A percentile compares a stretch with the other conserved stretches of the same genome.
phyloP scores from a whole-genome alignment of 768 basidiomycete genomes.

The Tulasnella sp. region DNA sequence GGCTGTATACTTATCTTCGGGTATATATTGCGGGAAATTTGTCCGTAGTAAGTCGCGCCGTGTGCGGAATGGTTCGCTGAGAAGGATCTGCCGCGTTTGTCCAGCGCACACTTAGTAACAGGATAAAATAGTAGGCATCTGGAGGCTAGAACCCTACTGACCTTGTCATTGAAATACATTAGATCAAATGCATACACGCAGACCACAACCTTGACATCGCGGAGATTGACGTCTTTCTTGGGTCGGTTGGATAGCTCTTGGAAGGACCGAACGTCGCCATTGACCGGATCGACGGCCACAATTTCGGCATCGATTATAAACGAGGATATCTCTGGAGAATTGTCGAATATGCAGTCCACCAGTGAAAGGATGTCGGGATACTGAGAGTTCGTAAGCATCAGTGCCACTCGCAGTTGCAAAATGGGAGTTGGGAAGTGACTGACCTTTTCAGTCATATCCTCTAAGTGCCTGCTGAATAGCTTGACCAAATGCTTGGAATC shows the following conservation, averaged over 20 bases:
- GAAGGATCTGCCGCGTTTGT: slow-evolving; percentile 50
- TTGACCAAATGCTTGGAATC: slow-evolving; percentile 42
- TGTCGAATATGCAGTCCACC: slow-evolving; percentile 49
- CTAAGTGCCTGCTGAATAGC: slow-evolving; percentile 83
- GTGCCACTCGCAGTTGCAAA: background rate
- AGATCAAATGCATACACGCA: slow-evolving; percentile 87
- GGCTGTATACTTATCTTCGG: slow-evolving; percentile 48
- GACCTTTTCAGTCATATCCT: slow-evolving; percentile 89
- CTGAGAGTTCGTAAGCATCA: slow-evolving; percentile 38
- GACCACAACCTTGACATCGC: slow-evolving; percentile 71
- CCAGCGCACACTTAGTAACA: background rate
- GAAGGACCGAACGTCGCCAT: slow-evolving; percentile 67
- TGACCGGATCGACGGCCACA: slow-evolving; percentile 68
- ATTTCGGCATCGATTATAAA: slow-evolving; percentile 85
- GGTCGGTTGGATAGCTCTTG: slow-evolving; percentile 83
- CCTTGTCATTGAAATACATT: slow-evolving; percentile 79
- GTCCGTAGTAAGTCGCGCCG: slow-evolving; percentile 62
- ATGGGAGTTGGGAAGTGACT: slow-evolving; percentile 19
- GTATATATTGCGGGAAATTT: slow-evolving; percentile 53
- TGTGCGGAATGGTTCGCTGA: slow-evolving; percentile 64
- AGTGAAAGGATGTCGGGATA: slow-evolving; percentile 77
- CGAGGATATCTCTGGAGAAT: slow-evolving; percentile 45
- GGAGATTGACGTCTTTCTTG: slow-evolving; percentile 72
- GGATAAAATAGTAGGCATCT: slow-evolving; percentile 1
- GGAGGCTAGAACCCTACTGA: slow-evolving; percentile 38